Base-by-base conservation (phyloP, 1,139 yeast species). In the Spencermartinsiella ligniputridi region DNA sequence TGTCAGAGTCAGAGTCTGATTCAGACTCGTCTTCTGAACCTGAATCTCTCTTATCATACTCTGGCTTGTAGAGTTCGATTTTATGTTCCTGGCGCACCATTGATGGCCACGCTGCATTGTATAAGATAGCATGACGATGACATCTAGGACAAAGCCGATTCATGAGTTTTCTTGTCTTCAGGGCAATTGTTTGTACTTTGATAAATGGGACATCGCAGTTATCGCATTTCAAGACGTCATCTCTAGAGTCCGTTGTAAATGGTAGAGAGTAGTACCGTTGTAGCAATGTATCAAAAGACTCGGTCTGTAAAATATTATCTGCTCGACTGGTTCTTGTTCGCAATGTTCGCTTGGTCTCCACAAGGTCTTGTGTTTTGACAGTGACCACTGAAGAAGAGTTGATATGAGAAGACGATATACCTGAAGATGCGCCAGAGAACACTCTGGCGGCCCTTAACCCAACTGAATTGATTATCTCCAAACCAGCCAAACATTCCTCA, bases 101-200 rank as follows among this genome's bases (percentile, higher is more conserved):
- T 2, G 55, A 50, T 3, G 67, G 67, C 67, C 67, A 63, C 30
- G 41, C 49, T 3, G 58, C 47, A 37, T 51, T 51, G 46, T 58
- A 63, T 3, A 63, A 40, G 2, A 51, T 37, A 3, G 58, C 57
- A 34, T 62, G 67, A n/a, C 67, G 53, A 39, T 57, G 55, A 40
- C 67, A 63, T 20, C 67, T 49, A 0, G 63, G 64, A 41, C 67
- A 63, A 40, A 50, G 47, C 27, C 44, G 43, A 12, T 54, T 42
- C 4, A 40, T 41, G 35, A 46, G 34, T 13, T 42, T 46, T 13
- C 50, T 41, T 22, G 45, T 35, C 3, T 46, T 46, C 21, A 48
- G 39, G 19, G 41, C 41, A 13, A 50, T 52, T 17, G 46, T 51
- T 13, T 49, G 49, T 13, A 40, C 49, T 8, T 39, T 51, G 18